Conservation (phyloP, 345 rosid species). For the Heritiera fomes region DNA sequence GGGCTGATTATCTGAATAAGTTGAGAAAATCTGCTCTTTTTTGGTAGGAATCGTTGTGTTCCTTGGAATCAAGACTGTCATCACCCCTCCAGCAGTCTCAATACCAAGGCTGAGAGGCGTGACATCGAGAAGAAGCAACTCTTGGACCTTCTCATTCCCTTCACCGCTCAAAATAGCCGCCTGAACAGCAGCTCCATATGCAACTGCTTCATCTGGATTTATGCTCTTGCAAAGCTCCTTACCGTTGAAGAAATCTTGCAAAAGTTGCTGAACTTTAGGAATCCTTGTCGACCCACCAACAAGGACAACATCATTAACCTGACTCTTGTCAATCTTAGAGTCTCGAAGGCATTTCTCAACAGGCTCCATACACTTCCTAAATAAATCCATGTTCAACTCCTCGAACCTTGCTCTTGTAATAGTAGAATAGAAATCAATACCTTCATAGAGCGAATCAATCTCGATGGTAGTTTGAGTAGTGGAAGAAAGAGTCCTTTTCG, state of each 20-base stretch:
- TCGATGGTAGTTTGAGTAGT: slow-evolving; percentile 39
- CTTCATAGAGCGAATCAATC: slow-evolving; percentile 38
- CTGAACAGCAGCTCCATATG: slow-evolving; percentile 33
- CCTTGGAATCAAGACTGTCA: slow-evolving; percentile 36
- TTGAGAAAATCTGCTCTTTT: slow-evolving; percentile 41
- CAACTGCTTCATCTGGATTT: slow-evolving; percentile 37
- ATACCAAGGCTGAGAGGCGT: slow-evolving; percentile 41
- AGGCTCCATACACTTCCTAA: slow-evolving; percentile 36
- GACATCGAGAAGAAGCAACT: slow-evolving; percentile 37
- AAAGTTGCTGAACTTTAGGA: slow-evolving; percentile 31
- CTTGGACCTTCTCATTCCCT: slow-evolving; percentile 37
- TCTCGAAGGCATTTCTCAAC: slow-evolving; percentile 39
- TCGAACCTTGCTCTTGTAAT: slow-evolving; percentile 38
- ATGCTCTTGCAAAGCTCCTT: slow-evolving; percentile 37
- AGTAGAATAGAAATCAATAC: slow-evolving; percentile 37
- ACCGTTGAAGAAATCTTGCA: slow-evolving; percentile 33
- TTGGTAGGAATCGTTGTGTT: slow-evolving; percentile 38
- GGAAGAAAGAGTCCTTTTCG: slow-evolving; percentile 37
- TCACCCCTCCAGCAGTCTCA: slow-evolving; percentile 38
- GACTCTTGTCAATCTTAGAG: slow-evolving; percentile 29
- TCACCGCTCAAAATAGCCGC: slow-evolving; percentile 33
- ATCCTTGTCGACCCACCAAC: slow-evolving; percentile 33
- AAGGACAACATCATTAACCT: slow-evolving; percentile 27
- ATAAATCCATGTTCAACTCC: slow-evolving; percentile 41
- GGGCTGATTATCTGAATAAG: slow-evolving; percentile 36